Evolutionary conservation across 148 eudicot genomes (phyloP).

Genomic region (Linanthus parryae): DNA sequence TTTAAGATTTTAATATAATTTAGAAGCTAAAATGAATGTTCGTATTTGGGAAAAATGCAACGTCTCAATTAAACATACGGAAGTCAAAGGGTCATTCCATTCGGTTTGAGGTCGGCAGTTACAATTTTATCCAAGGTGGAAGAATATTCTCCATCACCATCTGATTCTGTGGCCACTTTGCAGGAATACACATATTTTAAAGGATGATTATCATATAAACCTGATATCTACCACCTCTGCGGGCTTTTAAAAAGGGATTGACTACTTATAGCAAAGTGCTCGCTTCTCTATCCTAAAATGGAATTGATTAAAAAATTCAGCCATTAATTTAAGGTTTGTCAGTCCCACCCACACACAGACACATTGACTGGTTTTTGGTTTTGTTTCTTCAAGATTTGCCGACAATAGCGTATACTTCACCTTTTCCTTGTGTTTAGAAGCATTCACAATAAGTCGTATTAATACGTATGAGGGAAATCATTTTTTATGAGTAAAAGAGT

Average conservation of each 20-base stretch:
- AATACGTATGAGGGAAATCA: no score
- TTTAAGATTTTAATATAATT: no score
- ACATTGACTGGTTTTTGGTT: neutral
- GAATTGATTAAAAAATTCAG: neutral
- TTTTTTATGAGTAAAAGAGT: no score
- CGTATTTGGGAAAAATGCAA: no score
- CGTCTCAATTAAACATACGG: no score
- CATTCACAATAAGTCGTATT: no score
- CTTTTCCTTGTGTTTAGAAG: no score
- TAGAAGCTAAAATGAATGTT: no score
- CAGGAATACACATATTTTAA: neutral
- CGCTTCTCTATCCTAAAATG: slow-evolving; percentile 2
- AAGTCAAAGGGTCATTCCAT: no score
- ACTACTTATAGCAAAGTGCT: neutral
- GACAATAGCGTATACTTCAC: no score
- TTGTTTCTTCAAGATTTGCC: no score
- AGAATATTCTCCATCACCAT: neutral
- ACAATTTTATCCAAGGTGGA: neutral
- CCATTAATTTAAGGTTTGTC: neutral
- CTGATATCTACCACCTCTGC: neutral
- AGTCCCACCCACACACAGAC: neutral
- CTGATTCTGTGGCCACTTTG: neutral
- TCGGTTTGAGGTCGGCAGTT: neutral
- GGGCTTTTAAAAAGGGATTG: neutral
- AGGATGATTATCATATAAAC: neutral